Evolutionary conservation across 352 stramenopile species (phyloP).

Genomic region (Pythium sp.): DNA sequence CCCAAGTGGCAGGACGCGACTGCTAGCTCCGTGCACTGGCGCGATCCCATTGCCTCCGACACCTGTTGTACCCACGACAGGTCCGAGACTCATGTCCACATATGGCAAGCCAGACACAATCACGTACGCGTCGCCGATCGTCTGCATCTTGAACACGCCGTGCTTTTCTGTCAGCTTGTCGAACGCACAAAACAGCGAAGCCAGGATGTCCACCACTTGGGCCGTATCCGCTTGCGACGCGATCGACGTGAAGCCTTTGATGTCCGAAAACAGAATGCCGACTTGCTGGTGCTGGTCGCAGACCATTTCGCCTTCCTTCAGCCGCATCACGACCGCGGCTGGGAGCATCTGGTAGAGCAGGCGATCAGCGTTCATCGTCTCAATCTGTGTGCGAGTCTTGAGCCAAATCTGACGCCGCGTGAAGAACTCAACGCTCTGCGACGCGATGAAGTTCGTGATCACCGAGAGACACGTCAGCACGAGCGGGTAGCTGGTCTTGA

Average conservation of each 20-base stretch:
- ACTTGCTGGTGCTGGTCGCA: conserved; percentile 87
- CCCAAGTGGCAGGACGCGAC: conserved; percentile 50
- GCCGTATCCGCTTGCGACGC: conserved; percentile 75
- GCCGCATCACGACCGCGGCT: conserved; percentile 72
- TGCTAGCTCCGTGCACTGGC: conserved; percentile 26
- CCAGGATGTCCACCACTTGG: conserved; percentile 89
- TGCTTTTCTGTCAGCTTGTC: conserved; percentile 92
- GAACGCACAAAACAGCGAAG: conserved; percentile 90
- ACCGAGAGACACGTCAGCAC: conserved; percentile 79
- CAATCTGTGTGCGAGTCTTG: conserved; percentile 75
- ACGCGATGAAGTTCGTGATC: conserved; percentile 80
- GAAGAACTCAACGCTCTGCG: conserved; percentile 79
- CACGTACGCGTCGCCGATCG: conserved; percentile 92
- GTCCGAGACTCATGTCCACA: conserved; percentile 79
- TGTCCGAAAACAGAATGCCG: conserved; percentile 90
- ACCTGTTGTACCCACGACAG: conserved; percentile 30
- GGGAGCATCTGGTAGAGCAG: conserved; percentile 88
- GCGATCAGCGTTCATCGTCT: conserved; percentile 82
- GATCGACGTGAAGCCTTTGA: conserved; percentile 92
- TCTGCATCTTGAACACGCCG: conserved; percentile 93
- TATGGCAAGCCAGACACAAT: conserved; percentile 86
- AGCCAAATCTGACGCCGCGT: conserved; percentile 82
- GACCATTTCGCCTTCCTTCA: conserved; percentile 83
- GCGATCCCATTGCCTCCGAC: conserved; percentile 12
- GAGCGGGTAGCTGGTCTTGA: conserved; percentile 80